Evolutionary conservation across 2,329 filamentous ascomycete species (phyloP).

Genomic region (Corynespora cassiicola): DNA sequence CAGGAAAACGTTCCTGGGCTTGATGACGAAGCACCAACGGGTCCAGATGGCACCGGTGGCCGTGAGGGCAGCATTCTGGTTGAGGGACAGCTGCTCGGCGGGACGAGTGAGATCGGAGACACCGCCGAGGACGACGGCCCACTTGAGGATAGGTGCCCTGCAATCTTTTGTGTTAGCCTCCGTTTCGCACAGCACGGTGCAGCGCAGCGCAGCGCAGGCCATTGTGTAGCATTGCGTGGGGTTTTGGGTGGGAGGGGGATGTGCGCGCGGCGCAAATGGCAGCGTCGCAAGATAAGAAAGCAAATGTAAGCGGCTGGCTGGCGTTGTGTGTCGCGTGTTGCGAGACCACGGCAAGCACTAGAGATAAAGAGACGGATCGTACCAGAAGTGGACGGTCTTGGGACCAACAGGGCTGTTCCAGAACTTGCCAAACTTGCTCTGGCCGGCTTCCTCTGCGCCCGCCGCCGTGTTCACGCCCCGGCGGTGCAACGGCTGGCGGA

Average conservation of each 20-base stretch:
- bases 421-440: conserved; percentile 73
- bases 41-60: conserved; percentile 97
- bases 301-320: too few relatives aligned
- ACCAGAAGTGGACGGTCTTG: conserved; percentile 98
- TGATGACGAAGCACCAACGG: conserved; percentile 97
- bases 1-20: conserved; percentile 88
- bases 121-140: conserved; percentile 90
- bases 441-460: conserved; percentile 36
- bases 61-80: conserved; percentile 89
- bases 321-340: conserved; percentile 5
- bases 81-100: conserved; percentile 89
- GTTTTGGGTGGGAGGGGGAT: too few relatives aligned
- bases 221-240: too few relatives aligned
- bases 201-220: too few relatives aligned
- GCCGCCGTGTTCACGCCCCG: conserved; percentile 75
- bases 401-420: conserved; percentile 57
- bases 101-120: conserved; percentile 91
- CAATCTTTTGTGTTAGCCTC: conserved; percentile 3
- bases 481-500: conserved; percentile 63
- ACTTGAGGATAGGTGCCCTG: conserved; percentile 95
- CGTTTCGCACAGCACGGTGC: too few relatives aligned
- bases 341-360: too few relatives aligned
- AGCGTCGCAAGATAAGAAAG: too few relatives aligned
- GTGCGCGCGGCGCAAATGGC: too few relatives aligned
- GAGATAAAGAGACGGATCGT: too few relatives aligned